phyloP scores from a whole-genome alignment of 2,329 filamentous ascomycete genomes.

The Rasamsonia emersonii region DNA sequence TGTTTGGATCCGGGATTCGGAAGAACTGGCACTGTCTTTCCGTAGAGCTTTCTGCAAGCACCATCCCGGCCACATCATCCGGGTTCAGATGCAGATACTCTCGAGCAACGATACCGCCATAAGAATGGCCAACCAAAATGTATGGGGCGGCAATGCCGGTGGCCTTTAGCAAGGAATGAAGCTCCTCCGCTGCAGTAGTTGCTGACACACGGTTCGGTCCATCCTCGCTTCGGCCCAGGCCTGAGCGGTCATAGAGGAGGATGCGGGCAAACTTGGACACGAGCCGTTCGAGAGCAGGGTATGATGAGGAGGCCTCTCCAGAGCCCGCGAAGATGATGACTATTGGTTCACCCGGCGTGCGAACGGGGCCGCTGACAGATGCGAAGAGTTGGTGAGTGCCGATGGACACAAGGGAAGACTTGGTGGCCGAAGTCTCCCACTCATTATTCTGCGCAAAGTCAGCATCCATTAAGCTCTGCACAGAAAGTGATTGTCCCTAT shows the following conservation, averaged over 20 bases:
- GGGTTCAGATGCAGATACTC: constrained; percentile 28
- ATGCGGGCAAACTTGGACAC: constrained; percentile 20
- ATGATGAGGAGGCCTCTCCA: constrained; percentile 26
- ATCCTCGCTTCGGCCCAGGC: constrained; percentile 27
- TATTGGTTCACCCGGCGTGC: constrained; percentile 17
- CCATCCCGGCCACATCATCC: constrained; percentile 25
- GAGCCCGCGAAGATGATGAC: constrained; percentile 27
- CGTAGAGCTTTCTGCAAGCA: constrained; percentile 28
- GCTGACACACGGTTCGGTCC: constrained; percentile 14
- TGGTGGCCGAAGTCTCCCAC: constrained; percentile 4
- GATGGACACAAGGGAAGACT: constrained; percentile 19
- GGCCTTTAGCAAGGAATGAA: constrained; percentile 20
- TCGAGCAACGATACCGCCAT: constrained; percentile 31
- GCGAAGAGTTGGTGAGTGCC: constrained; percentile 24
- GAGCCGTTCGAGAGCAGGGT: constrained; percentile 23
- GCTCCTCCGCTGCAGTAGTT: constrained; percentile 20
- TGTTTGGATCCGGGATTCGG: constrained; percentile 21
- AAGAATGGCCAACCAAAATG: constrained; percentile 31
- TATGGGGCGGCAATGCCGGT: constrained; percentile 19
- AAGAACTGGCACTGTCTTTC: constrained; percentile 26
- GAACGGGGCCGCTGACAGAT: constrained; percentile 20
- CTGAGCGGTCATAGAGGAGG: constrained; percentile 31
- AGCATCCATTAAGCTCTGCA: no score
- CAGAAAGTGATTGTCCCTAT: no score
- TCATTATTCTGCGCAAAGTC: not conserved